Base-by-base conservation (phyloP, 768 basidiomycete species). In the Naganishia friedmannii region DNA sequence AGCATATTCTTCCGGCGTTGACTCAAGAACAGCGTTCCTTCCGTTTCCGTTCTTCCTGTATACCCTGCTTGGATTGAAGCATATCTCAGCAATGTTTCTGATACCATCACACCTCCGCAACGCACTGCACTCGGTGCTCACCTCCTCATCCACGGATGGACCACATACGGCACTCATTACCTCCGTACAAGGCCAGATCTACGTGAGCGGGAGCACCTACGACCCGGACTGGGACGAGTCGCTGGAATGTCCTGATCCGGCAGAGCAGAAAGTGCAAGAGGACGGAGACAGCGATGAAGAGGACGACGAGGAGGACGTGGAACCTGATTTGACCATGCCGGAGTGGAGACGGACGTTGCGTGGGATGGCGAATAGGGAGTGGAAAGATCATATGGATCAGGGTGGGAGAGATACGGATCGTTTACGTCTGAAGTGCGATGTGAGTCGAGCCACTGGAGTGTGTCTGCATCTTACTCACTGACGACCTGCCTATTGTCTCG, bases 291-390 rank as follows among this genome's bases (percentile, higher is more conserved):
- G 42, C 23, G 60, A 63, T 5, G 39, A 42, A 29, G 60, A 45
- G 2, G 42, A 45, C 3, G 60, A 45, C 9, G 60, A 63, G 15
- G 60, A 42, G 6, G 60, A 63, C 4, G 57, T 34, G 7, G 60
- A 63, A 29, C 60, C 60, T 26, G 60, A 63, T 63, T 21, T 63
- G 39, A 45, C 17, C 2, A 63, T 63, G 60, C 60, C 60, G 10
- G 60, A 63, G 42, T 63, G 60, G 60, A 42, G 60, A 15, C 3
- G 60, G 42, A 63, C 60, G 26, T 45, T 63, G 60, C 60, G 60
- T 10, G 60, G 60, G 23, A 63, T 63, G 60, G 60, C 60, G 42
- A 63, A 63, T 42, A 63, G 32, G 42, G 60, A 63, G 42, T 63
- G 60, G 60, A 63, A 63, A 19, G 60, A 63, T 26, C 60, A 63